These are phyloP conservation scores for Lactifluus rugatus DNA, from an alignment of 768 basidiomycete species.

Conservation along the genomic window DNA sequence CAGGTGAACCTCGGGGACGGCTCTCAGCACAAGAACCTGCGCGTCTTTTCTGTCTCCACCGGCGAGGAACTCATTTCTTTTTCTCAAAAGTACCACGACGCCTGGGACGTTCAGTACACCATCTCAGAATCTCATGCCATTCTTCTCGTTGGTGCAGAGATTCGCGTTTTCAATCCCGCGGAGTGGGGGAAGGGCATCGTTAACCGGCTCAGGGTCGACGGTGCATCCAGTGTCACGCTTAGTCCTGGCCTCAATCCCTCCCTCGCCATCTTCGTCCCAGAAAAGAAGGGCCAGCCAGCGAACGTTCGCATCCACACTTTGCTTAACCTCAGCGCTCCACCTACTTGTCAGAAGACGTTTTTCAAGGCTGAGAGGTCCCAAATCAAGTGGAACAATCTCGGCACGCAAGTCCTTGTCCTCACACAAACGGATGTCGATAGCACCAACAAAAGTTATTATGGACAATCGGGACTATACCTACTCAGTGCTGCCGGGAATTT, in stretches of 20 bases:
- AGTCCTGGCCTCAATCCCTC: slow-evolving; percentile 82
- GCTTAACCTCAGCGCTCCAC: slow-evolving; percentile 45
- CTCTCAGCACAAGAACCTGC: slow-evolving; percentile 86
- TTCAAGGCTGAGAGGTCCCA: slow-evolving; percentile 90
- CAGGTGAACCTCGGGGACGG: slow-evolving; percentile 88
- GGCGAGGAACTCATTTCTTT: slow-evolving; percentile 83
- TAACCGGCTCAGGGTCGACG: slow-evolving; percentile 77
- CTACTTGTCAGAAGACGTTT: slow-evolving; percentile 84
- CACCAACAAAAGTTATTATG: slow-evolving; percentile 96
- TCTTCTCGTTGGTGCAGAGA: slow-evolving; percentile 67
- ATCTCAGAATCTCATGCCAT: slow-evolving; percentile 81
- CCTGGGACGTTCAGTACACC: slow-evolving; percentile 89
- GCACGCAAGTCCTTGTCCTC: slow-evolving; percentile 82
- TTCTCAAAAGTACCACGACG: slow-evolving; percentile 83
- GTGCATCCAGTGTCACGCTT: slow-evolving; percentile 63
- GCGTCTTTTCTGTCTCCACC: slow-evolving; percentile 77
- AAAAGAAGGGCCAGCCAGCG: slow-evolving; percentile 94
- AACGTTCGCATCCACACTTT: slow-evolving; percentile 79
- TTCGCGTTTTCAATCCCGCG: slow-evolving; percentile 74
- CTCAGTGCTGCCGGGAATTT: slow-evolving; percentile 89
- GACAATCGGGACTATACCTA: slow-evolving; percentile 91
- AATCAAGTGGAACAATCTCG: slow-evolving; percentile 95
- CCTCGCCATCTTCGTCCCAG: slow-evolving; percentile 85
- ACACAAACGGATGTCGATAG: slow-evolving; percentile 97
- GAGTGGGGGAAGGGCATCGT: slow-evolving; percentile 73